Conservation (phyloP, 352 stramenopile genomes). For the Thraustochytrium striatum region DNA sequence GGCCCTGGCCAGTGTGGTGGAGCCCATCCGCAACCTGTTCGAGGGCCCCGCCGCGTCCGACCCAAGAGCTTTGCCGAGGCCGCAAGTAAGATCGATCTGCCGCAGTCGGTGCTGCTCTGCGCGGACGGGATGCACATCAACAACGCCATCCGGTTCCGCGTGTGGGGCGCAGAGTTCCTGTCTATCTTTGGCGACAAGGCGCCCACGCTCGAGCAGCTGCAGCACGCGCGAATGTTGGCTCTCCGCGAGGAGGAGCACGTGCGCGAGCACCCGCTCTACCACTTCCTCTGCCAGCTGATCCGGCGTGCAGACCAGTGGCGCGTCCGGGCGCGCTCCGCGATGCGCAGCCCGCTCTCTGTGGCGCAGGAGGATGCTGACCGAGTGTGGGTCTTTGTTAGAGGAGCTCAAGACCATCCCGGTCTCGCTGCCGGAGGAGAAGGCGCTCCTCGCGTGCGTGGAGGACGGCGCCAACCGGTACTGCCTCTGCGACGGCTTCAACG, state of each 20-base stretch:
- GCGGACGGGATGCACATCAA: no score
- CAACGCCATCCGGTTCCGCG: no score
- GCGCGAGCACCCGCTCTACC: not conserved
- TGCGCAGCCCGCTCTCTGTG: not conserved
- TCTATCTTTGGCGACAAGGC: no score
- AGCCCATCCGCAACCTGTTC: no score
- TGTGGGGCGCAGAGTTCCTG: no score
- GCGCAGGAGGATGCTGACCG: not conserved
- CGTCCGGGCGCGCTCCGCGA: not conserved
- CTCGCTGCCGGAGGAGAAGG: slow-evolving; percentile 7
- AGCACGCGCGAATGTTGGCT: no score
- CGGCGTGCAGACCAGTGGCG: not conserved
- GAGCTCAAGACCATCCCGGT: not conserved
- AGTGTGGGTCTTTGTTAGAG: not conserved
- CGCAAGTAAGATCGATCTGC: no score
- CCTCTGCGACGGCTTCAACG: slow-evolving; percentile 65
- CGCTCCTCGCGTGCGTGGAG: slow-evolving; percentile 42
- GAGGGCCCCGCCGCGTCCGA: no score
- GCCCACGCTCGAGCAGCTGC: no score
- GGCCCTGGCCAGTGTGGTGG: not conserved
- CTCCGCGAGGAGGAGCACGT: no score
- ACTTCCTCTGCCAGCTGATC: not conserved
- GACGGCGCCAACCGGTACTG: slow-evolving; percentile 64
- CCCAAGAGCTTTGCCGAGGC: no score
- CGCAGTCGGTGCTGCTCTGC: no score